Evolutionary conservation across 306 rosid genomes (phyloP).

Genomic region (Lithocarpus polystachyus): DNA sequence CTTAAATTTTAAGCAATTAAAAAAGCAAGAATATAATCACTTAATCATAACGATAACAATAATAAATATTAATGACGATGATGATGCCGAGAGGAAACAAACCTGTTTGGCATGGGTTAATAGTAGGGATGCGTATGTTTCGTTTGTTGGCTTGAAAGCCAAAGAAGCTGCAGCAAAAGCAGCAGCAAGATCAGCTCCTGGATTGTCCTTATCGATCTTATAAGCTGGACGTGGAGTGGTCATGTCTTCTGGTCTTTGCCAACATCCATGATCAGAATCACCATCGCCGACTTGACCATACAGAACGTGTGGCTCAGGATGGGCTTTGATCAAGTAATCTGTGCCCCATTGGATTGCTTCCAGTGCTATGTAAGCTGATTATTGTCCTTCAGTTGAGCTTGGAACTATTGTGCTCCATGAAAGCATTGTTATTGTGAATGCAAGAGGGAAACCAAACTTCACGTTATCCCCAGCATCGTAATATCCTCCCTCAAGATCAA

Average conservation of each 20-base stretch:
- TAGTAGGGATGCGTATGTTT: conserved; percentile 22
- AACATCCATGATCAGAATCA: conserved; percentile 50
- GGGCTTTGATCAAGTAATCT: conserved; percentile 56
- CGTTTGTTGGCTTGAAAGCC: conserved; percentile 20
- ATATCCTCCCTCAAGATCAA: conserved; percentile 63
- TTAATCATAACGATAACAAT: neutral
- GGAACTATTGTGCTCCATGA: conserved; percentile 60
- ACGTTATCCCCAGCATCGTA: conserved; percentile 75
- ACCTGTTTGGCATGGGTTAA: conserved; percentile 51
- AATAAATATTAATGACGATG: neutral
- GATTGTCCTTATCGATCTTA: conserved; percentile 32
- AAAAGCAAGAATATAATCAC: too few species aligned
- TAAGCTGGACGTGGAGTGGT: conserved; percentile 35
- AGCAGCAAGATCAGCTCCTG: conserved; percentile 69
- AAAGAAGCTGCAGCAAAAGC: conserved; percentile 65
- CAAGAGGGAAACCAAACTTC: conserved; percentile 65
- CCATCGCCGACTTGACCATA: conserved; percentile 57
- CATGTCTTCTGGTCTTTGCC: conserved; percentile 80
- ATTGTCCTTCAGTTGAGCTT: conserved; percentile 4
- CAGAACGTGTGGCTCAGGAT: conserved; percentile 28
- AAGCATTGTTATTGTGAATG: conserved; percentile 61
- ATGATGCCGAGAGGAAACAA: neutral
- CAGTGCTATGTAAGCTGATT: conserved; percentile 38
- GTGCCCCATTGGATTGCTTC: conserved; percentile 65
- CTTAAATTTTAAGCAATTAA: too few species aligned